phyloP scores from a whole-genome alignment of 192 early-diverging fungal species.

The Rhizophlyctis rosea region DNA sequence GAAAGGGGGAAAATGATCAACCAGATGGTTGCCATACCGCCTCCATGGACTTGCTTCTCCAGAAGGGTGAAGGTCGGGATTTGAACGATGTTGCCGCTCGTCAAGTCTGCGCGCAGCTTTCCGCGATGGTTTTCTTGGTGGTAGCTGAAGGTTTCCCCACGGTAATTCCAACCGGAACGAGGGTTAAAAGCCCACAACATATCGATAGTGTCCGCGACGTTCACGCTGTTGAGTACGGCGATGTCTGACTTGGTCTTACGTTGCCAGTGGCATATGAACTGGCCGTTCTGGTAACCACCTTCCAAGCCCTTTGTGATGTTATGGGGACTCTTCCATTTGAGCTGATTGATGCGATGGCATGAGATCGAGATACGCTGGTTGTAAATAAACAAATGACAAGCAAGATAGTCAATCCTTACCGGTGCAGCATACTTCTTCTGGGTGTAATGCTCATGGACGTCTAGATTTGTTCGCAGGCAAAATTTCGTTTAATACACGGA shows the following conservation, averaged over 20 bases:
- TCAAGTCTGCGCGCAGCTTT: constrained; percentile 4
- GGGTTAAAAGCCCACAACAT: constrained; percentile 43
- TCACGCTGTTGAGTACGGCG: constrained; percentile 14
- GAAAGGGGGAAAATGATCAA: constrained; percentile 33
- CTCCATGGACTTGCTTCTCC: constrained; percentile 33
- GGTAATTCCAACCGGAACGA: constrained; percentile 3
- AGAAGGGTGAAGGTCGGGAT: constrained; percentile 3
- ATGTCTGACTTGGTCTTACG: constrained; percentile 21
- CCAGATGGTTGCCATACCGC: constrained; percentile 43
- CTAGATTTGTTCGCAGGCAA: neutral
- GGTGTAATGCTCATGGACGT: constrained; percentile 33
- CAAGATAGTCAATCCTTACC: no score
- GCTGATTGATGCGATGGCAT: neutral
- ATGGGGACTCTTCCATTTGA: neutral
- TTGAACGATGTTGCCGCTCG: neutral
- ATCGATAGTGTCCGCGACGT: neutral
- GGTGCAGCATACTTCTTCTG: constrained; percentile 26
- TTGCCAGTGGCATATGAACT: constrained; percentile 19
- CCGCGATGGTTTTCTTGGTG: constrained; percentile 28
- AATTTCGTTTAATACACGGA: neutral
- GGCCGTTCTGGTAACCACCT: constrained; percentile 9
- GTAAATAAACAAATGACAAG: neutral
- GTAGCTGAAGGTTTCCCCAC: constrained; percentile 20
- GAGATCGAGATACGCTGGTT: neutral
- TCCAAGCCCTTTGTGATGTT: constrained; percentile 7